Evolutionary conservation across 2,329 filamentous ascomycete genomes (phyloP).

Genomic region (Ilyonectria robusta): DNA sequence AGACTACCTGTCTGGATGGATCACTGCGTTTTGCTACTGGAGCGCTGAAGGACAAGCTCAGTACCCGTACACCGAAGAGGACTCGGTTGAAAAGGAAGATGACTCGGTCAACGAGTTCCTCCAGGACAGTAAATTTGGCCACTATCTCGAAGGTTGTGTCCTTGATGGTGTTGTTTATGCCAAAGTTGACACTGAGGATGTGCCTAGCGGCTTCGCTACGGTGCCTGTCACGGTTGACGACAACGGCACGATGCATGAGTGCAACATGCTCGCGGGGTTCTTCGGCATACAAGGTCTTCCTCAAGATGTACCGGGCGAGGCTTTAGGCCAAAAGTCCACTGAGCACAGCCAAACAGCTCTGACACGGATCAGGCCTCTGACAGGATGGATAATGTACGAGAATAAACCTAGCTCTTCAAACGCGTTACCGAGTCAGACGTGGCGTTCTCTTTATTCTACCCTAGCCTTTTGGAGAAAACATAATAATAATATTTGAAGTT

Average conservation of each 20-base stretch:
- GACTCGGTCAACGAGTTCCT: too few relatives aligned
- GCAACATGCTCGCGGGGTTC: slow-evolving; percentile 37
- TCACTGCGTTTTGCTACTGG: slow-evolving; percentile 40
- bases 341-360: background rate
- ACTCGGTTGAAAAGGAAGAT: too few relatives aligned
- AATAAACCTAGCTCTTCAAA: background rate
- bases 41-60: background rate
- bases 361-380: background rate
- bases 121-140: too few relatives aligned
- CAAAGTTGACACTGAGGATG: background rate
- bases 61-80: background rate
- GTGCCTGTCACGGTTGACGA: slow-evolving; percentile 34
- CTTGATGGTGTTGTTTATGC: slow-evolving; percentile 24
- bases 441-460: too few relatives aligned
- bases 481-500: too few relatives aligned
- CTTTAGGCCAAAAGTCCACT: background rate
- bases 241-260: background rate
- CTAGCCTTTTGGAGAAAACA: too few relatives aligned
- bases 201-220: slow-evolving; percentile 27
- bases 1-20: slow-evolving; percentile 31
- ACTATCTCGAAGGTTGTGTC: background rate
- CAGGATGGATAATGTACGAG: slow-evolving; percentile 14
- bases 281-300: slow-evolving; percentile 27
- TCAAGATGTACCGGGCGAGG: background rate
- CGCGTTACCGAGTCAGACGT: too few relatives aligned